These are phyloP conservation scores for Leishmania turanica DNA, from an alignment of 208 protist species.

Conservation along the genomic window DNA sequence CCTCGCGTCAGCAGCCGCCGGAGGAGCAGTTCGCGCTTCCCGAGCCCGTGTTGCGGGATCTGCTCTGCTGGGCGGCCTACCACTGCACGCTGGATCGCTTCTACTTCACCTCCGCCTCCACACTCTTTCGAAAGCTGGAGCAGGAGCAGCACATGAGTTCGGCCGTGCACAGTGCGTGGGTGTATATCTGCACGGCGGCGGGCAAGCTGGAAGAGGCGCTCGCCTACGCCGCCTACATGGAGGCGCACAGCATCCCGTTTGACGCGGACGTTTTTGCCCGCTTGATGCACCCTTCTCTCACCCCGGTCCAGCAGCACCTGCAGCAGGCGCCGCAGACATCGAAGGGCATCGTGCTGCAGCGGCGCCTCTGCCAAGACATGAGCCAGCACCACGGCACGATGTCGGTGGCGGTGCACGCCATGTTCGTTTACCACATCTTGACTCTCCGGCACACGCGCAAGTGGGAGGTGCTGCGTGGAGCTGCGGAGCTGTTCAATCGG, in stretches of 20 bases:
- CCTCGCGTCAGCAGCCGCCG: slow-evolving; percentile 71
- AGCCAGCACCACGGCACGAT: slow-evolving; percentile 29
- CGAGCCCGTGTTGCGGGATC: slow-evolving; percentile 35
- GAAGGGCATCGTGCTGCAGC: slow-evolving; percentile 75
- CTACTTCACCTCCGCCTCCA: slow-evolving; percentile 72
- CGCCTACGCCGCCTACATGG: slow-evolving; percentile 53
- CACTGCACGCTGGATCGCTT: slow-evolving; percentile 67
- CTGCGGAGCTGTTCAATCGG: slow-evolving; percentile 17
- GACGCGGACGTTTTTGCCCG: slow-evolving; percentile 70
- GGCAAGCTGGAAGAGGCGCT: slow-evolving; percentile 59
- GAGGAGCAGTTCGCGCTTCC: slow-evolving; percentile 85
- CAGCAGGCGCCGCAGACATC: slow-evolving; percentile 38
- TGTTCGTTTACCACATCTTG: slow-evolving; percentile 82
- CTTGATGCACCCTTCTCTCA: slow-evolving; percentile 77
- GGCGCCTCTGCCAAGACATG: slow-evolving; percentile 56
- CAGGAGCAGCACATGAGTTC: slow-evolving; percentile 71
- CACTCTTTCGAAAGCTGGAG: slow-evolving; percentile 72
- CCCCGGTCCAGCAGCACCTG: slow-evolving; percentile 35
- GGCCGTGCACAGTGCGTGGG: slow-evolving; percentile 64
- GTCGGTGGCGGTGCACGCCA: slow-evolving; percentile 70
- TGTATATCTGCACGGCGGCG: slow-evolving; percentile 74
- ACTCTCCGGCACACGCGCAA: slow-evolving; percentile 75
- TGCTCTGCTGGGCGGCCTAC: slow-evolving; percentile 74
- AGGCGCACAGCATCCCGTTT: slow-evolving; percentile 52
- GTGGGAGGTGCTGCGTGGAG: slow-evolving; percentile 74